phyloP scores from a whole-genome alignment of 768 basidiomycete species.

The Leucosporidium scottii region DNA sequence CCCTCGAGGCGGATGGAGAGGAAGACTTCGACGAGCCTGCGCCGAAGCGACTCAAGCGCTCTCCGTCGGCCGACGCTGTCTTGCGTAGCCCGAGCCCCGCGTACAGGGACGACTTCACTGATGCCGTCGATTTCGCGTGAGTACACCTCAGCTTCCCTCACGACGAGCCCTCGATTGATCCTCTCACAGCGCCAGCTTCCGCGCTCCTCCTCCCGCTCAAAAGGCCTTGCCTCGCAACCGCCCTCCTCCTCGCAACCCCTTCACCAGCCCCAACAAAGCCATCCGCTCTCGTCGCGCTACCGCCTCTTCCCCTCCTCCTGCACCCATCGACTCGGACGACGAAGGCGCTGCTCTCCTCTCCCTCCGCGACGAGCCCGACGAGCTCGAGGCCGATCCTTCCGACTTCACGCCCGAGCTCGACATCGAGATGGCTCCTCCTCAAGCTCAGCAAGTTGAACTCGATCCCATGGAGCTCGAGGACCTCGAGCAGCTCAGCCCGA shows the following conservation, averaged over 20 bases:
- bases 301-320: too few species aligned
- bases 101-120: too few species aligned
- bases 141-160: too few species aligned
- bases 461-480: neutral
- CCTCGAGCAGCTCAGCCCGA: neutral
- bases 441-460: neutral
- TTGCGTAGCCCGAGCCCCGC: neutral
- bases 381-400: neutral
- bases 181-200: neutral
- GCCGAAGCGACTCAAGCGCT: constrained; percentile 4
- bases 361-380: too few species aligned
- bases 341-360: neutral
- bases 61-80: neutral
- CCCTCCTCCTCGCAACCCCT: constrained; percentile 14
- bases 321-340: neutral
- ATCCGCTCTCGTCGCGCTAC: neutral
- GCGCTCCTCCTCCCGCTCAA: neutral
- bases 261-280: constrained; percentile 21
- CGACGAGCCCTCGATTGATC: too few species aligned
- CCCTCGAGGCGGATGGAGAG: constrained; percentile 3
- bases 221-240: neutral
- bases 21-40: neutral
- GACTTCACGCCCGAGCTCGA: neutral
- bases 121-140: too few species aligned
- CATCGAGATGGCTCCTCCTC: neutral